Evolutionary conservation across 371 early-diverging fungal genomes (phyloP), one percentile per base, ranked within the genome.

Genomic region (Parasitella parasitica): DNA sequence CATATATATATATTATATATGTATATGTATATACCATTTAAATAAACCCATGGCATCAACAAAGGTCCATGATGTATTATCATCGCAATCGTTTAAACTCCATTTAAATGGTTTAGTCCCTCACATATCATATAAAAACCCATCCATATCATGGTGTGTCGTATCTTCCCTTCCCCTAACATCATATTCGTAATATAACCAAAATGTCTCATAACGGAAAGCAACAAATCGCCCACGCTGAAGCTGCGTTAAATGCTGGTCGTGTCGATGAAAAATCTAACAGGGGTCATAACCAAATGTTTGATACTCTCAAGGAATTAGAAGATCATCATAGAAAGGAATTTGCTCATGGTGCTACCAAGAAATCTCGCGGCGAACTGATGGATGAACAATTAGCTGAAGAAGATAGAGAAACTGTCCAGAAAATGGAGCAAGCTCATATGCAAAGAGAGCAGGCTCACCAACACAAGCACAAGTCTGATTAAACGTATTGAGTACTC

Each of bases 181-280:
- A n/a, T n/a, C n/a, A n/a, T 49, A 55, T 12, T 50, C 1, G 35
- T 34, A 12, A 34, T 38, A n/a, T 20, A 41, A 20, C 11, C 4
- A 62, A 13, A 11, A 48, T 48, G 22, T 32, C 15, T 36, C 54
- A 59, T 26, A 24, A 16, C 6, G 63, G 32, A 20, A 28, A 38
- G 18, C 46, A 37, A 16, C 13, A 63, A n/a, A 50, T 63, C 27
- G 54, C 69, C 11, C 69, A 63, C 15, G 51, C 64, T 26, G 69
- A 68, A 68, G 57, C 69, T 28, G 69, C 69, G 24, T 60, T 63
- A 20, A 36, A 39, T 26, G 64, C 64, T 18, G 64, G 69, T 43
- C 59, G 64, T 49, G 46, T 60, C 9, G 63, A 68, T 26, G 69
- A 68, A 60, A 51, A 36, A 6, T 18, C 55, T 1, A 51, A 15